A percentile compares a stretch with the other conserved stretches of the same genome.
Conservation (phyloP, 2,329 filamentous ascomycete species). For the Ophiostoma montium region DNA sequence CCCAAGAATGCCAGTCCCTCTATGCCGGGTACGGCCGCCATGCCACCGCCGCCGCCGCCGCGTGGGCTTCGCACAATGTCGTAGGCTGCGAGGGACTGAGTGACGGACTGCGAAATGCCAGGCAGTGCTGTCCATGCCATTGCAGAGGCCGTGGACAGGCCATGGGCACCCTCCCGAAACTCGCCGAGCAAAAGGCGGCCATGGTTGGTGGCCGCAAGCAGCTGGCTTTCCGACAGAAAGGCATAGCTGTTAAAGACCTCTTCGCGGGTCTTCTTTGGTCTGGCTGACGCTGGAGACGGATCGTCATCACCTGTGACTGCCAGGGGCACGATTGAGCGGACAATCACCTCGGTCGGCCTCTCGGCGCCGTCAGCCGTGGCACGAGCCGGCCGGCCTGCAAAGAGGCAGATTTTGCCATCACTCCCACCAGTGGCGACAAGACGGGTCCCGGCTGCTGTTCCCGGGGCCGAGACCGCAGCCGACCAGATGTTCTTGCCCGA, state of each 20-base stretch:
- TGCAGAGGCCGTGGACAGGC: not conserved
- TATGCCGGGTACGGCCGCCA: constrained; percentile 11
- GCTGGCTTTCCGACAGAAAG: constrained; percentile 64
- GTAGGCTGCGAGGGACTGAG: constrained; percentile 29
- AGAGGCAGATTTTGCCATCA: constrained; percentile 54
- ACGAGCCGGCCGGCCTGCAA: constrained; percentile 13
- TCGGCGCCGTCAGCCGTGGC: constrained; percentile 7
- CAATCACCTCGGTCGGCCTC: not conserved
- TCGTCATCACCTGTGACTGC: too few relatives aligned
- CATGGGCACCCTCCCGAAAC: not conserved
- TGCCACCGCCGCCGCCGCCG: constrained; percentile 5
- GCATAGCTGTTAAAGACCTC: constrained; percentile 27
- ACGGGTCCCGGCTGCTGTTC: constrained; percentile 9
- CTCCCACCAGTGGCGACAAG: constrained; percentile 65
- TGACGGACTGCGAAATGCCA: constrained; percentile 19
- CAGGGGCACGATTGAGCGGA: not conserved
- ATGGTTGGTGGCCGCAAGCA: constrained; percentile 35
- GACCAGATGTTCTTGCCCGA: constrained; percentile 89
- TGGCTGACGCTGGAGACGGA: too few relatives aligned
- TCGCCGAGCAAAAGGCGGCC: constrained; percentile 13
- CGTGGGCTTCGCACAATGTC: constrained; percentile 29
- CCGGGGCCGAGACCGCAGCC: constrained; percentile 29
- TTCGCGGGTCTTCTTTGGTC: not conserved
- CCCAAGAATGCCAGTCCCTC: constrained; percentile 31
- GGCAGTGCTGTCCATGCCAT: constrained; percentile 30